Base-by-base conservation (phyloP, 257 asterid genomes). In the Petunia secreta region DNA sequence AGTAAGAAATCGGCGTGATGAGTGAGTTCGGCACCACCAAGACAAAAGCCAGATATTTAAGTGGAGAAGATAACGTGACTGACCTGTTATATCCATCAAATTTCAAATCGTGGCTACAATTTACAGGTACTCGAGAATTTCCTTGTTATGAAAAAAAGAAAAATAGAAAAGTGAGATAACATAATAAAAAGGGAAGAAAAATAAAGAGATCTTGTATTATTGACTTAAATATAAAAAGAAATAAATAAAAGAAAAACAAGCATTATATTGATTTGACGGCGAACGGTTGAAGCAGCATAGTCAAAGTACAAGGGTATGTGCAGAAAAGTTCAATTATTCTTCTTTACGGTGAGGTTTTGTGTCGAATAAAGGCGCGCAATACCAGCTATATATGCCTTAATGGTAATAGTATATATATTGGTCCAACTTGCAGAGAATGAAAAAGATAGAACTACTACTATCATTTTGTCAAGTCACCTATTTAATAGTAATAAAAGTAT, bases 341-440 rank as follows among this genome's bases (percentile, higher is more conserved):
- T 54, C 66, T 66, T 65, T 63, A 38, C 82, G 53, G 55, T 50
- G 57, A 48, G 76, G 50, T 14, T 64, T 63, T 34, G 15, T 66
- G 75, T 66, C 16, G 4, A 55, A n/a, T 54, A 54, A 54, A 11
- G 60, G 13, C 60, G 16, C 14, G 37, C 8, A 8, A 48, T 7
- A 46, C 53, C 8, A 46, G 53, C 8, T 43, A 36, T 66, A 66
- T 40, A 40, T 66, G 52, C 15, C 15, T 65, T 11, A 64, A 39
- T 64, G 46, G 4, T 25, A 64, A 63, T 48, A 65, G 14, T 38
- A 11, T 65, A 63, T 38, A 37, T 52, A 43, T 39, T 65, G 69
- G 79, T 80, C 69, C 64, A 75, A 78, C 37, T 77, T 50, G 59
- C 82, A 36, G 53, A 80, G 38, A 82, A n/a, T 78, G 71, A 78